These are phyloP conservation scores for Styphnolobium japonicum DNA, from an alignment of 306 rosid species.

Conservation along the genomic window DNA sequence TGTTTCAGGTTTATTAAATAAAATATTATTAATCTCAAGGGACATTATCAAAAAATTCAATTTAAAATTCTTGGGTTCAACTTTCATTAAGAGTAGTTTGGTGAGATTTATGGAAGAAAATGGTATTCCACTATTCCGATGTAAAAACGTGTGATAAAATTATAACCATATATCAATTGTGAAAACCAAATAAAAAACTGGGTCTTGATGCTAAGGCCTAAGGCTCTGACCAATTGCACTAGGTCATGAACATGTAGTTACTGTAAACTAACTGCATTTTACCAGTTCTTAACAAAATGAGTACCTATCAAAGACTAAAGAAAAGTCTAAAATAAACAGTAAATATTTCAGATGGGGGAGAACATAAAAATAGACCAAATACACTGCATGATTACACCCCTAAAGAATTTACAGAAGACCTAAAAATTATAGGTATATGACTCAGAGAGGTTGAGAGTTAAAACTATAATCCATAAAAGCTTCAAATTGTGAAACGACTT, in stretches of 20 bases:
- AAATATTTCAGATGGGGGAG: background rate
- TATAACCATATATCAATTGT: background rate
- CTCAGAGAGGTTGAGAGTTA: background rate
- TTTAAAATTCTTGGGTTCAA: background rate
- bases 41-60: background rate
- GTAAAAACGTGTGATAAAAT: conserved; percentile 11
- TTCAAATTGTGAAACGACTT: conserved; percentile 14
- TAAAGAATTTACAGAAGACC: conserved; percentile 2
- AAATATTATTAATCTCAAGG: background rate
- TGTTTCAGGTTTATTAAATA: background rate
- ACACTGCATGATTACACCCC: conserved; percentile 23
- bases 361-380: conserved; percentile 13
- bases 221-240: conserved; percentile 4
- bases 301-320: conserved; percentile 5
- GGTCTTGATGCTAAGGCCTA: conserved; percentile 14
- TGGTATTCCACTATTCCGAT: background rate
- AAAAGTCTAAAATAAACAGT: conserved; percentile 22
- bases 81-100: conserved; percentile 5
- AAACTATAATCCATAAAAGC: background rate
- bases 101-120: conserved; percentile 13
- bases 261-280: conserved; percentile 26
- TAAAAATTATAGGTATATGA: conserved; percentile 17
- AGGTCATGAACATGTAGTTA: conserved; percentile 11
- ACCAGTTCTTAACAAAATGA: background rate
- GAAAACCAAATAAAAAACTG: background rate